Evolutionary conservation across 1,284 basidiomycete species (phyloP), one percentile per base, ranked within the genome.

Genomic region (Puccinia coronata): DNA sequence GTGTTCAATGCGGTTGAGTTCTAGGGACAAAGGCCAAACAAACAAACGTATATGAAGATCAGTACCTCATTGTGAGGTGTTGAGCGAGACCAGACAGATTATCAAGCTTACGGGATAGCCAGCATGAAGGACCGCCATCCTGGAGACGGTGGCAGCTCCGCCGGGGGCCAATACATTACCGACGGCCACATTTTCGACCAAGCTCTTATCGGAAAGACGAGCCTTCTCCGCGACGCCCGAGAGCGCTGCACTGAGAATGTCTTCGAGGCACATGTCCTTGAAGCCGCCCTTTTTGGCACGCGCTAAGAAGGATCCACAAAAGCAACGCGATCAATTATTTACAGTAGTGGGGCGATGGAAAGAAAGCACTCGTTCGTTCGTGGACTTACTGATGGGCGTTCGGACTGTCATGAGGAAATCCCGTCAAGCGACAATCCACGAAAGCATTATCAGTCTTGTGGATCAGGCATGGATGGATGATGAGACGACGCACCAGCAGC

Each of bases 131-230:
- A 92, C 91, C 43, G 96, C 96, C 94, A 98, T 97, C 83, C 96
- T 91, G n/a, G 95, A 95, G 20, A 91, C 91, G 71, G 87, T 90
- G 6, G 96, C 94, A 80, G 96, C 96, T 84, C 96, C 95, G 65
- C 92, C 94, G 18, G 96, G 91, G 23, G 95, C 94, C 41, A 98
- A 91, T 67, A 98, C 96, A 86, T 95, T 98, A 71, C 96, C 96
- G 81, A 98, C 95, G 4, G 91, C 90, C 84, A 96, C 90, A 85
- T 96, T 94, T 84, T 96, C 94, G 83, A 97, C 92, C 84, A 94
- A 89, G 82, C 89, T 88, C 80, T 92, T 93, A 87, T 96, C 55
- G 41, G 84, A 83, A 85, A 82, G 63, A 83, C 86, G 86, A 86
- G 82, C 72, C 83, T 86, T 83, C 79, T 87, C 90, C 80, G 89